phyloP scores from a whole-genome alignment of 1,139 yeast species.

The Candida neerlandica region DNA sequence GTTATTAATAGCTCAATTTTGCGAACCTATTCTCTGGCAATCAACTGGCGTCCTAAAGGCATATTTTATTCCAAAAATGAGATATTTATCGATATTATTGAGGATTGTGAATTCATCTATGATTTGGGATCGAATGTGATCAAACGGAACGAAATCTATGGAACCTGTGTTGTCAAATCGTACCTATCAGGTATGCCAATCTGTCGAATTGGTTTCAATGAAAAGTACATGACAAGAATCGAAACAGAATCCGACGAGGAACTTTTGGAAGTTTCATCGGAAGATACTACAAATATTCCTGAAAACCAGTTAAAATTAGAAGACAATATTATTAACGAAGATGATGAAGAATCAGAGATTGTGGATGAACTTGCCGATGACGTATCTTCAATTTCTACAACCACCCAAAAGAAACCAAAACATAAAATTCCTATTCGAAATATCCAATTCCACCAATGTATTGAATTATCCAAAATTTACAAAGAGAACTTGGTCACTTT shows the following conservation, averaged over 20 bases:
- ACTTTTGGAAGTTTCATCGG: constrained; percentile 5
- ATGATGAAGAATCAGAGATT: constrained; percentile 16
- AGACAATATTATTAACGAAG: constrained; percentile 22
- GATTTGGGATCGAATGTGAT: constrained; percentile 35
- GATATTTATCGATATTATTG: constrained; percentile 46
- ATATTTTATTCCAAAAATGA: constrained; percentile 51
- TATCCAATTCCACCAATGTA: constrained; percentile 51
- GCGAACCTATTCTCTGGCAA: constrained; percentile 45
- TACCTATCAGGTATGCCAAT: constrained; percentile 52
- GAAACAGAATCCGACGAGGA: constrained; percentile 22
- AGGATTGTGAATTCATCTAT: constrained; percentile 41
- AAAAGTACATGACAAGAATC: constrained; percentile 33
- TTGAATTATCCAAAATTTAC: constrained; percentile 41
- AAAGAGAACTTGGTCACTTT: constrained; percentile 42
- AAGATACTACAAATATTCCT: constrained; percentile 8
- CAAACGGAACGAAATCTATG: constrained; percentile 39
- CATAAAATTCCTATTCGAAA: constrained; percentile 39
- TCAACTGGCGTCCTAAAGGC: constrained; percentile 53
- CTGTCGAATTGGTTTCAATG: constrained; percentile 48
- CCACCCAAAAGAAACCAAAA: constrained; percentile 8
- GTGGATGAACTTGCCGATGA: background rate
- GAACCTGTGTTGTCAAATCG: constrained; percentile 41
- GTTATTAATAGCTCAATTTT: constrained; percentile 61
- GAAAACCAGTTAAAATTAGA: constrained; percentile 22
- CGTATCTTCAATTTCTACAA: background rate